These are phyloP conservation scores for Epichloe gansuensis DNA, from an alignment of 2,329 filamentous ascomycete species.

Conservation along the genomic window DNA sequence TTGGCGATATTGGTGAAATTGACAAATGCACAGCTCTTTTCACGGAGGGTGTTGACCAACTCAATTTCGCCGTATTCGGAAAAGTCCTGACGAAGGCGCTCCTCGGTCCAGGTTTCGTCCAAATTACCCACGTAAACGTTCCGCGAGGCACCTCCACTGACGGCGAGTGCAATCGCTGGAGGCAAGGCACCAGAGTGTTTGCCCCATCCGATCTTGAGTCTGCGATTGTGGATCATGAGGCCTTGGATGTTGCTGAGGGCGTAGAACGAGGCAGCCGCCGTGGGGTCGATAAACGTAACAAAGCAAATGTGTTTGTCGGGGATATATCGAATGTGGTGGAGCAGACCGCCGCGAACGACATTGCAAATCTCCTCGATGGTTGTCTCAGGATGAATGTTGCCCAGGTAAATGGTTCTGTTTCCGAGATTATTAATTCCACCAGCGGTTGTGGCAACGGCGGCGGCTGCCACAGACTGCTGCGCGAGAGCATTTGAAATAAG, in stretches of 20 bases:
- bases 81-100: slow-evolving; percentile 90
- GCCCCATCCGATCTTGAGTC: slow-evolving; percentile 97
- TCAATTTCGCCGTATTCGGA: slow-evolving; percentile 97
- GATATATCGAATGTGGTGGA: slow-evolving; percentile 98
- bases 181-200: slow-evolving; percentile 97
- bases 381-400: slow-evolving; percentile 97
- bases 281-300: slow-evolving; percentile 97
- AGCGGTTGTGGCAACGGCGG: slow-evolving; percentile 89
- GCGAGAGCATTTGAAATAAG: slow-evolving; percentile 92
- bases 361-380: slow-evolving; percentile 99
- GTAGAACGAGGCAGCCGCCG: slow-evolving; percentile 94
- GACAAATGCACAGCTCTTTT: slow-evolving; percentile 99
- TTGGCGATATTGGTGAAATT: slow-evolving; percentile 99
- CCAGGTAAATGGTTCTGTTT: slow-evolving; percentile 93
- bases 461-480: slow-evolving; percentile 93
- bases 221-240: slow-evolving; percentile 96
- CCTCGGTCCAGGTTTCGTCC: slow-evolving; percentile 94
- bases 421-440: slow-evolving; percentile 96
- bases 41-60: slow-evolving; percentile 86
- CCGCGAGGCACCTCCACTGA: slow-evolving; percentile 91
- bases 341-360: slow-evolving; percentile 84
- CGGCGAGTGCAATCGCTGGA: slow-evolving; percentile 87
- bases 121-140: slow-evolving; percentile 98
- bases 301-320: slow-evolving; percentile 99
- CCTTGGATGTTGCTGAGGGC: slow-evolving; percentile 95